Percentiles rank a stretch among this genome's conserved stretches.
Evolutionary conservation across 2,329 filamentous ascomycete species (phyloP).

Genomic region (Lecanoromycetidae sp.): DNA sequence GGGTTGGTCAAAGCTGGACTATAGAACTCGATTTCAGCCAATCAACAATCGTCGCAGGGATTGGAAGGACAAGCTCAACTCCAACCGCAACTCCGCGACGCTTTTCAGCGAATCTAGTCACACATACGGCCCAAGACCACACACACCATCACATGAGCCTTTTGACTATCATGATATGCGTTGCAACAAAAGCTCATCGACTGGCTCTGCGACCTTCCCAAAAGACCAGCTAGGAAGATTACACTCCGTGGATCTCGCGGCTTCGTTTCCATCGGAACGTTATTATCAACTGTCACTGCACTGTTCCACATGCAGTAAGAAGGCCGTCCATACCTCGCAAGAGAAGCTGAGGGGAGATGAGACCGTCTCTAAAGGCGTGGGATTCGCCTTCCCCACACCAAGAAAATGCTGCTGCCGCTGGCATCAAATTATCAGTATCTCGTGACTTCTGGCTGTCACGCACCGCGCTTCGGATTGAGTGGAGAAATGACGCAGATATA

Average conservation of each 20-base stretch:
- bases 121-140: conserved; percentile 12
- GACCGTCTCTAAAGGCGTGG: not conserved
- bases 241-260: not conserved
- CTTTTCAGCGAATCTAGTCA: conserved; percentile 15
- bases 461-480: conserved; percentile 6
- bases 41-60: conserved; percentile 16
- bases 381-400: not conserved
- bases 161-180: conserved; percentile 11
- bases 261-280: not conserved
- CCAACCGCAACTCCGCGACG: conserved; percentile 10
- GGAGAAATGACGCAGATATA: conserved; percentile 8
- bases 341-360: conserved; percentile 9
- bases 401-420: conserved; percentile 11
- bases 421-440: too few species aligned
- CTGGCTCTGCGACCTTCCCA: conserved; percentile 6
- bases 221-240: not conserved
- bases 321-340: conserved; percentile 11
- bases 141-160: conserved; percentile 7
- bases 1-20: too few species aligned
- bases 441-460: not conserved
- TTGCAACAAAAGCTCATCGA: conserved; percentile 6
- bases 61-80: conserved; percentile 14
- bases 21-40: too few species aligned
- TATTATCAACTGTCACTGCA: not conserved
- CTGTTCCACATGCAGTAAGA: conserved; percentile 15